Evolutionary conservation across 179 eudicot species (phyloP), one percentile per base, ranked within the genome.

Genomic region (Sideroxylon spinosum): DNA sequence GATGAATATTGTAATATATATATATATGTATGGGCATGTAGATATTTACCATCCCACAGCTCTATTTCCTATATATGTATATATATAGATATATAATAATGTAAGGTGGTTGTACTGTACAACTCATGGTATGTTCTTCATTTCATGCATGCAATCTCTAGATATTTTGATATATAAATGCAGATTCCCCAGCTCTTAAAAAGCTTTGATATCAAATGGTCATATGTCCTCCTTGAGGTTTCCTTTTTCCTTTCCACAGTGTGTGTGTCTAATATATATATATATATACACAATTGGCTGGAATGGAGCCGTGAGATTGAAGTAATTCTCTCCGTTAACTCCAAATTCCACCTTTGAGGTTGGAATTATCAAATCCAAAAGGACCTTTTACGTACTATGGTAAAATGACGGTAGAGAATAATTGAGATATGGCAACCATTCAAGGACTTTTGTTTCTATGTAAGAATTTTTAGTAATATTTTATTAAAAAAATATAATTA

Each of bases 91-190:
- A 74, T 17, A n/a, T n/a, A n/a, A 3, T 29, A 52, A 50, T 37
- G 20, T 14, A 60, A 12, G 52, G 68, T 69, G 20, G 73, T 48
- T n/a, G 22, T 68, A 48, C 53, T 28, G 1, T 8, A 6, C 22
- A 44, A n/a, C 22, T 52, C 25, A 6, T 71, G 19, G 0, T 26
- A 14, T 71, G 32, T 19, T 28, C 12, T 50, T 3, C 3, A 37
- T 0, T 37, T 37, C 76, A 46, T 70, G 81, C 70, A 32, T 78
- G 76, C 49, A 61, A 46, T 23, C 65, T 77, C 65, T 44, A n/a
- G 25, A 76, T 59, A 25, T 69, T 50, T 52, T 52, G 65, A 52
- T 79, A n/a, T 20, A 52, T 73, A 77, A 79, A 52, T 28, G 44
- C 44, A 37, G 44, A 37, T 37, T 37, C 5, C 5, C 44, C 5